Percentiles rank a stretch among this genome's conserved stretches.
Evolutionary conservation across 768 basidiomycete genomes (phyloP).

Genomic region (Lactarius deliciosus): DNA sequence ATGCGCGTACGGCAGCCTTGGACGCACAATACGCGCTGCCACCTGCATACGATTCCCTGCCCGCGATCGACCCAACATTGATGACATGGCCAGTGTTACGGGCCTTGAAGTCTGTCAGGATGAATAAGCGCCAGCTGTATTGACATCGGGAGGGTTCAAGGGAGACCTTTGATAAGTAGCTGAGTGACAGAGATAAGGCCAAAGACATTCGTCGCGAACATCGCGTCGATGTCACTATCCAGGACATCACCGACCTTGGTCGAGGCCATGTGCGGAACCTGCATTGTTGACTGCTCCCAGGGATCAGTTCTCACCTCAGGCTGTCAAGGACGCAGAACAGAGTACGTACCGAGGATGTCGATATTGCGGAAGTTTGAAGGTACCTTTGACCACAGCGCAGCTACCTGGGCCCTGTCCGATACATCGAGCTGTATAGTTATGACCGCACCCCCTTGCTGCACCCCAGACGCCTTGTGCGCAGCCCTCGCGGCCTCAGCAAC

Average conservation of each 20-base stretch:
- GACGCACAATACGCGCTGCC: constrained; percentile 94
- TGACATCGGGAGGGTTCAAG: constrained; percentile 33
- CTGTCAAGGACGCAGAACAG: not conserved
- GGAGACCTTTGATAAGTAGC: constrained; percentile 47
- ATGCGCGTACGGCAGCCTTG: constrained; percentile 83
- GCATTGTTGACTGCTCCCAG: constrained; percentile 65
- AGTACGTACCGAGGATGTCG: constrained; percentile 74
- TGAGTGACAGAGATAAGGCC: constrained; percentile 86
- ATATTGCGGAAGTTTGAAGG: constrained; percentile 68
- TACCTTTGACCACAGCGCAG: constrained; percentile 66
- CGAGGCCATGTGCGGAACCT: constrained; percentile 86
- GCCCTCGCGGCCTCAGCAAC: constrained; percentile 64
- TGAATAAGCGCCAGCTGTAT: constrained; percentile 35
- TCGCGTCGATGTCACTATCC: constrained; percentile 72
- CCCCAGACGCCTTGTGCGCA: constrained; percentile 71
- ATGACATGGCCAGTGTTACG: constrained; percentile 80
- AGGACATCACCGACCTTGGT: constrained; percentile 82
- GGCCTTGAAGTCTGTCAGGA: constrained; percentile 33
- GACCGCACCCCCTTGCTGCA: constrained; percentile 77
- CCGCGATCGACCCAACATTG: constrained; percentile 93
- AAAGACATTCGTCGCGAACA: constrained; percentile 58
- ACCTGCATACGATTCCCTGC: constrained; percentile 68
- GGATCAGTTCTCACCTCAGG: not conserved
- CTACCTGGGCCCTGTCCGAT: constrained; percentile 70
- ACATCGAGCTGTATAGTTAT: constrained; percentile 74